phyloP scores from a whole-genome alignment of 345 rosid genomes.

The Acer saccharum region DNA sequence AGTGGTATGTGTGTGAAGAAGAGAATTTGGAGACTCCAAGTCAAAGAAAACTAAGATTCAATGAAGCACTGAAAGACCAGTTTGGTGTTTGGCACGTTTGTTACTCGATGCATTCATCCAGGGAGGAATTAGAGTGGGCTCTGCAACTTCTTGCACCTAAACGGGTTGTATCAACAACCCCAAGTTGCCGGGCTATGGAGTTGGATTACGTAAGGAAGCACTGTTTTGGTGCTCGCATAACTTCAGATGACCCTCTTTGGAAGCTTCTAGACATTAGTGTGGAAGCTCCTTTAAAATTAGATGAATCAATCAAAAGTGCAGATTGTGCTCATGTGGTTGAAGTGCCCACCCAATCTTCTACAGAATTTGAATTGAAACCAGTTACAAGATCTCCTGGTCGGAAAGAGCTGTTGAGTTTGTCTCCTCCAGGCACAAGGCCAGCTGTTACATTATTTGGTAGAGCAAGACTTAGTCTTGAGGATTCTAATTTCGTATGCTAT shows the following conservation, averaged over 20 bases:
- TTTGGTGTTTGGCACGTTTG: slow-evolving; percentile 91
- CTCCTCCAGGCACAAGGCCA: slow-evolving; percentile 47
- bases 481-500: slow-evolving; percentile 25
- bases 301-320: slow-evolving; percentile 23
- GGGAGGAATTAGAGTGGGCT: slow-evolving; percentile 78
- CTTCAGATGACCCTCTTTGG: slow-evolving; percentile 67
- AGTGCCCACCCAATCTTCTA: slow-evolving; percentile 27
- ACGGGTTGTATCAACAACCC: slow-evolving; percentile 82
- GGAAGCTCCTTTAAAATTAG: slow-evolving; percentile 37
- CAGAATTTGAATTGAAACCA: slow-evolving; percentile 28
- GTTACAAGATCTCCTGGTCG: slow-evolving; percentile 24
- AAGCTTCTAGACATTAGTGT: slow-evolving; percentile 67
- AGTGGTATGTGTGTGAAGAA: slow-evolving; percentile 80
- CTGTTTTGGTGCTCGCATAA: slow-evolving; percentile 46
- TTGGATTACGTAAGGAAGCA: slow-evolving; percentile 65
- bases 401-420: slow-evolving; percentile 35
- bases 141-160: slow-evolving; percentile 70
- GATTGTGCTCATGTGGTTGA: slow-evolving; percentile 35
- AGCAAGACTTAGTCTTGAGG: slow-evolving; percentile 54
- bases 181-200: slow-evolving; percentile 78
- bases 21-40: slow-evolving; percentile 36
- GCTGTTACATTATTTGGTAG: slow-evolving; percentile 73
- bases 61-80: slow-evolving; percentile 72
- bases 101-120: slow-evolving; percentile 85
- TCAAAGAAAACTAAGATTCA: slow-evolving; percentile 48